These are phyloP conservation scores for Haplosporangium gracile DNA, from an alignment of 192 early-diverging fungal species.

Conservation along the genomic window DNA sequence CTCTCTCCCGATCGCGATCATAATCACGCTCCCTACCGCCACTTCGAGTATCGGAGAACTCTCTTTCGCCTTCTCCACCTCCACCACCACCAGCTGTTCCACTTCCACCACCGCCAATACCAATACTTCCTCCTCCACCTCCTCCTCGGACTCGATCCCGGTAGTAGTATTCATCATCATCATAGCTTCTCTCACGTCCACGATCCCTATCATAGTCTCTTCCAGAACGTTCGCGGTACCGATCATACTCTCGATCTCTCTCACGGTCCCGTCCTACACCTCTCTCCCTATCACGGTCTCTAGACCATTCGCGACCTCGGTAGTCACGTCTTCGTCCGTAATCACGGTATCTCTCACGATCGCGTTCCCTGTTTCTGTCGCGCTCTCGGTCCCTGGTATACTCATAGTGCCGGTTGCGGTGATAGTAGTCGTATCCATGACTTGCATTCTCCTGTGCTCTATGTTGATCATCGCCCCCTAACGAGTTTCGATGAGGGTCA, in stretches of 20 bases:
- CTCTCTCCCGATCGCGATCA: conserved; percentile 6
- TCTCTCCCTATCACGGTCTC: conserved; percentile 39
- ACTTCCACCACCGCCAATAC: conserved; percentile 3
- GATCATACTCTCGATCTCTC: conserved; percentile 39
- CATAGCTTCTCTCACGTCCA: conserved; percentile 42
- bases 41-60: neutral
- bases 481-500: conserved; percentile 17
- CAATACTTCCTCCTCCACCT: conserved; percentile 2
- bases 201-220: conserved; percentile 35
- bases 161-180: conserved; percentile 43
- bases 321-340: conserved; percentile 35
- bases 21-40: neutral
- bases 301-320: conserved; percentile 41
- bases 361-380: conserved; percentile 21
- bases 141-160: conserved; percentile 29
- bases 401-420: conserved; percentile 32
- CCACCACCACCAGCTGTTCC: neutral
- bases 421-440: conserved; percentile 31
- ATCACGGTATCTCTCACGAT: conserved; percentile 47
- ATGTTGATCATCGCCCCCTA: conserved; percentile 15
- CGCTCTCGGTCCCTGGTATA: conserved; percentile 24
- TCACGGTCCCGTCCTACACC: conserved; percentile 30
- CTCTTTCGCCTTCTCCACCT: conserved; percentile 17
- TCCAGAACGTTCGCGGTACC: conserved; percentile 40
- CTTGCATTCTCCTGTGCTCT: conserved; percentile 19